Evolutionary conservation across 495 filamentous ascomycete species (phyloP).

Genomic region (Tuber melanosporum): DNA sequence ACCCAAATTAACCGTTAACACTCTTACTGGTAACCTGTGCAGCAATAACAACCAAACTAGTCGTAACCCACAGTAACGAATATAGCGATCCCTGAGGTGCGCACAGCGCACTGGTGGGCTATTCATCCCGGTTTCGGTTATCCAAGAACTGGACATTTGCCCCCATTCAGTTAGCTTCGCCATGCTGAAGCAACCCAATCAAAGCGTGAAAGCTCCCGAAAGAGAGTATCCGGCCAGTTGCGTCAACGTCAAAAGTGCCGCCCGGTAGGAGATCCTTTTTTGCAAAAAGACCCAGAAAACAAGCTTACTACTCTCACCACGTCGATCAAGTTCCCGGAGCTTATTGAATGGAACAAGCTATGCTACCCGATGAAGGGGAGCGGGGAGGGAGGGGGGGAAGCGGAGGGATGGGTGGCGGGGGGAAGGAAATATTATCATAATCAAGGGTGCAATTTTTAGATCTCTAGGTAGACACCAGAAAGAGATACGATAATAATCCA

Average conservation of each 20-base stretch:
- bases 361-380: not conserved
- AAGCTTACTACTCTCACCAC: not conserved
- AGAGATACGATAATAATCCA: not conserved
- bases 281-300: not conserved
- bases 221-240: not conserved
- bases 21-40: no score
- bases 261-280: not conserved
- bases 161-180: not conserved
- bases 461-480: not conserved
- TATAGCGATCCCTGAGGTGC: not conserved
- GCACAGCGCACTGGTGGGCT: not conserved
- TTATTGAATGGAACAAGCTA: not conserved
- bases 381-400: not conserved
- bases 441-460: not conserved
- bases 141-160: not conserved
- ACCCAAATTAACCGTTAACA: not conserved
- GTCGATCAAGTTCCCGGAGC: not conserved
- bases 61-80: no score
- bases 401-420: not conserved
- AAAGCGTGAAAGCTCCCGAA: not conserved
- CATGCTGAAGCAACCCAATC: not conserved
- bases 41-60: not conserved
- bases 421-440: not conserved
- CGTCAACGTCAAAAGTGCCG: not conserved
- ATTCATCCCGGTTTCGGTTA: not conserved